These are phyloP conservation scores for Allomyces javanicus DNA, from an alignment of 192 early-diverging fungal species.

Conservation along the genomic window DNA sequence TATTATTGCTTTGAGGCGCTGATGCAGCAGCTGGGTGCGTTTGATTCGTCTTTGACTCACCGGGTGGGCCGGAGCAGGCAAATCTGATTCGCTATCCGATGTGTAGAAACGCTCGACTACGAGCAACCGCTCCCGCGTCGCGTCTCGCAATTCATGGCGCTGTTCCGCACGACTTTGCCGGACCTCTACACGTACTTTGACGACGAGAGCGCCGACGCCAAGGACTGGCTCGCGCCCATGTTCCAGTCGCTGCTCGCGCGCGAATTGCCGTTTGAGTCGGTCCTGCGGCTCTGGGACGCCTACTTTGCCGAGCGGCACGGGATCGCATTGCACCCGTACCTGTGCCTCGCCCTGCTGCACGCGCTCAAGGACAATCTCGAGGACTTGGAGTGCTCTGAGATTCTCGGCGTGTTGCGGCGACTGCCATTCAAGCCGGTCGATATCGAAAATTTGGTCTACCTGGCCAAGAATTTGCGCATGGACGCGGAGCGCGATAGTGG, in stretches of 20 bases:
- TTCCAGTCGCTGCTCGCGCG: constrained; percentile 56
- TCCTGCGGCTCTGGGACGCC: constrained; percentile 70
- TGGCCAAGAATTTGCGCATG: too few relatives aligned
- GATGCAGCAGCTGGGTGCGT: constrained; percentile 43
- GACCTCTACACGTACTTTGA: constrained; percentile 87
- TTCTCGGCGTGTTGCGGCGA: constrained; percentile 56
- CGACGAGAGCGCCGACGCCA: constrained; percentile 64
- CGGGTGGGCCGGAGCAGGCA: too few relatives aligned
- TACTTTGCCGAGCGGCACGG: constrained; percentile 64
- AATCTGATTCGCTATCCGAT: too few relatives aligned
- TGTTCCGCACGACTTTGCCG: constrained; percentile 63
- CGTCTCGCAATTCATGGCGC: constrained; percentile 67
- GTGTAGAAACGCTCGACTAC: constrained; percentile 36
- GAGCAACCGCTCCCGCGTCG: constrained; percentile 45
- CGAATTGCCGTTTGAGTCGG: constrained; percentile 61
- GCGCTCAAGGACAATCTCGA: constrained; percentile 60
- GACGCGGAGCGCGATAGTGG: too few relatives aligned
- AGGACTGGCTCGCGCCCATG: constrained; percentile 72
- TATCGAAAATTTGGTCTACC: constrained; percentile 14
- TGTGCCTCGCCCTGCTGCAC: constrained; percentile 62
- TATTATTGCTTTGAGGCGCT: constrained; percentile 66
- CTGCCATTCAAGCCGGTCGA: constrained; percentile 41
- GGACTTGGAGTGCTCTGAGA: constrained; percentile 79
- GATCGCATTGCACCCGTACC: constrained; percentile 61
- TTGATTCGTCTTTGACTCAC: not conserved